These are phyloP conservation scores for Cystobasidium ongulense DNA, from an alignment of 768 basidiomycete genomes.

Conservation along the genomic window DNA sequence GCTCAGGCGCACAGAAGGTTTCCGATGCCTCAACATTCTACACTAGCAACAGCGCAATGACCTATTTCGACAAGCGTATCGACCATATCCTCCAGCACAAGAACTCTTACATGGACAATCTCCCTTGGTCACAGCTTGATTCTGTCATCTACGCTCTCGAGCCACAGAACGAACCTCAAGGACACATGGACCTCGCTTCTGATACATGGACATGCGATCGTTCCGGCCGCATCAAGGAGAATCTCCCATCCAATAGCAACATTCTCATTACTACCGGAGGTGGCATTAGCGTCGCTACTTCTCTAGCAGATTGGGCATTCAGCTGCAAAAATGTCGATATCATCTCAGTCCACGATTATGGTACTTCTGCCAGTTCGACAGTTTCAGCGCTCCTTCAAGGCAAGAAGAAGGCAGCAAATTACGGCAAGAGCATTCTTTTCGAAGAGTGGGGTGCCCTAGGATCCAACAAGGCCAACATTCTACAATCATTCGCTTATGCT, in stretches of 20 bases:
- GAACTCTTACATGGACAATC: constrained; percentile 37
- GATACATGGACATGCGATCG: constrained; percentile 41
- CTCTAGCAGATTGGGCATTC: constrained; percentile 39
- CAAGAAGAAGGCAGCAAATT: constrained; percentile 11
- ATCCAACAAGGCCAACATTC: constrained; percentile 36
- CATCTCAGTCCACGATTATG: constrained; percentile 43
- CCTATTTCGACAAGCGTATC: constrained; percentile 38
- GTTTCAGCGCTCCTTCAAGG: constrained; percentile 32
- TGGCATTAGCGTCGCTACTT: constrained; percentile 37
- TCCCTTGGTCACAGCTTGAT: constrained; percentile 40
- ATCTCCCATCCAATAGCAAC: constrained; percentile 30
- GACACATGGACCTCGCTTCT: constrained; percentile 39
- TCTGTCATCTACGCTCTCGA: constrained; percentile 39
- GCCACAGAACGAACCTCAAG: constrained; percentile 42
- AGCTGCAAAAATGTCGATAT: constrained; percentile 39
- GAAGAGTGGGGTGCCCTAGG: constrained; percentile 42
- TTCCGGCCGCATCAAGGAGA: constrained; percentile 34
- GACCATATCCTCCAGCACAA: constrained; percentile 38
- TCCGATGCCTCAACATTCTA: constrained; percentile 40
- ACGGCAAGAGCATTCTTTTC: constrained; percentile 38
- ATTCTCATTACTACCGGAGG: constrained; percentile 41
- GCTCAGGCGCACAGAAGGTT: constrained; percentile 37
- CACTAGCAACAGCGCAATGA: constrained; percentile 31
- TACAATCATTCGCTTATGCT: constrained; percentile 34
- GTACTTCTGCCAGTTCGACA: constrained; percentile 31